phyloP scores from a whole-genome alignment of 2,329 filamentous ascomycete species.

The Calonectria honghensis region DNA sequence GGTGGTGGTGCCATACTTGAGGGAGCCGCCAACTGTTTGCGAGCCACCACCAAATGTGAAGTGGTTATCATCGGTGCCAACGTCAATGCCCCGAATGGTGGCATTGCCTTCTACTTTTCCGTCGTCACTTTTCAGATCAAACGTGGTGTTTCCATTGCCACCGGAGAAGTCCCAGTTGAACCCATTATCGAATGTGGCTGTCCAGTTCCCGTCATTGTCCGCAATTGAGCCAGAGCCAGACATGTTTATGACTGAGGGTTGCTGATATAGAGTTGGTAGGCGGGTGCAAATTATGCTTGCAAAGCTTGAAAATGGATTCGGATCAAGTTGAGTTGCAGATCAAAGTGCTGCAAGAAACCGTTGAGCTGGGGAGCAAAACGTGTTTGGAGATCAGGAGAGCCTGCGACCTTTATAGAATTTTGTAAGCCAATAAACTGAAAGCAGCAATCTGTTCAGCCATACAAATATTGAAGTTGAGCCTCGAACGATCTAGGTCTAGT shows the following conservation, averaged over 20 bases:
- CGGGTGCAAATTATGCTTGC: neutral
- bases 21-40: neutral
- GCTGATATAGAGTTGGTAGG: neutral
- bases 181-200: neutral
- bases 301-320: neutral
- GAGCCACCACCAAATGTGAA: neutral
- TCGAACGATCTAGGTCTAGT: neutral
- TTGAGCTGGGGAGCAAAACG: neutral
- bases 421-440: neutral
- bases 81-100: neutral
- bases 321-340: neutral
- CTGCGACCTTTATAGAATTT: neutral
- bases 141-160: neutral
- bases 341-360: neutral
- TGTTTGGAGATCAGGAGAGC: neutral
- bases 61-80: neutral
- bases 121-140: neutral
- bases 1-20: neutral
- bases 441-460: neutral
- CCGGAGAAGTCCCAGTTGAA: neutral
- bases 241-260: neutral
- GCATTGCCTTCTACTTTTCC: neutral
- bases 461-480: neutral
- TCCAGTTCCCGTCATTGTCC: neutral
- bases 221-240: neutral